Evolutionary conservation across 2,329 filamentous ascomycete genomes (phyloP).

Genomic region (Zymoseptoria pseudotritici): DNA sequence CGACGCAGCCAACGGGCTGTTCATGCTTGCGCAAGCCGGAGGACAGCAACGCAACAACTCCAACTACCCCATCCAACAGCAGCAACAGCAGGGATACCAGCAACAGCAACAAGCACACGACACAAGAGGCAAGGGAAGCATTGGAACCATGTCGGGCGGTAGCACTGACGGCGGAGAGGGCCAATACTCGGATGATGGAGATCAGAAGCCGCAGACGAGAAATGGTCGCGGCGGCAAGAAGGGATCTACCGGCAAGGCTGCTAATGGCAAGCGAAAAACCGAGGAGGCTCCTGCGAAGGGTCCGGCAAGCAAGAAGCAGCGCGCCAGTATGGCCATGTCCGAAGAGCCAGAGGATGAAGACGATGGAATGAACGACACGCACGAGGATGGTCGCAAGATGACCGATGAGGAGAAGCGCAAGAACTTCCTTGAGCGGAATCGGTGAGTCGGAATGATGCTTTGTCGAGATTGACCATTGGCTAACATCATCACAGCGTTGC

Average conservation of each 20-base stretch:
- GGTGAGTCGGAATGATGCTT: slow-evolving; percentile 50
- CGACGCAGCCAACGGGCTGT: slow-evolving; percentile 89
- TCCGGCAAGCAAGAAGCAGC: slow-evolving; percentile 63
- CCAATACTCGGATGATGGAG: slow-evolving; percentile 61
- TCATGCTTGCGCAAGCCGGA: slow-evolving; percentile 73
- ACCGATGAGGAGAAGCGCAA: slow-evolving; percentile 97
- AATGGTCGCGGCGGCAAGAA: slow-evolving; percentile 62
- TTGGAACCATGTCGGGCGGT: slow-evolving; percentile 53
- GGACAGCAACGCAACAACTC: slow-evolving; percentile 45
- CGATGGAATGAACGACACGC: slow-evolving; percentile 39
- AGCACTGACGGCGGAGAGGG: slow-evolving; percentile 46
- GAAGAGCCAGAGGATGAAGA: slow-evolving; percentile 45
- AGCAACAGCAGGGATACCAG: slow-evolving; percentile 40
- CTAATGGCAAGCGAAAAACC: slow-evolving; percentile 70
- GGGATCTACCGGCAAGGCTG: slow-evolving; percentile 44
- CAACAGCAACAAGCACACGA: slow-evolving; percentile 34
- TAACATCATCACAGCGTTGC: slow-evolving; percentile 61
- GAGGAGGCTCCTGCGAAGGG: slow-evolving; percentile 62
- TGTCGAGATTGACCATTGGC: slow-evolving; percentile 2
- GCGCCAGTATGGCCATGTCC: slow-evolving; percentile 47
- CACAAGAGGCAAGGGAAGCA: slow-evolving; percentile 40
- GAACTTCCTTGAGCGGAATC: slow-evolving; percentile 93
- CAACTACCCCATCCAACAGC: slow-evolving; percentile 38
- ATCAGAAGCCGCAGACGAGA: slow-evolving; percentile 57
- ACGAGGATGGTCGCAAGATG: slow-evolving; percentile 70